phyloP scores from a whole-genome alignment of 2,329 filamentous ascomycete genomes.

The Fusarium brachygibbosum region DNA sequence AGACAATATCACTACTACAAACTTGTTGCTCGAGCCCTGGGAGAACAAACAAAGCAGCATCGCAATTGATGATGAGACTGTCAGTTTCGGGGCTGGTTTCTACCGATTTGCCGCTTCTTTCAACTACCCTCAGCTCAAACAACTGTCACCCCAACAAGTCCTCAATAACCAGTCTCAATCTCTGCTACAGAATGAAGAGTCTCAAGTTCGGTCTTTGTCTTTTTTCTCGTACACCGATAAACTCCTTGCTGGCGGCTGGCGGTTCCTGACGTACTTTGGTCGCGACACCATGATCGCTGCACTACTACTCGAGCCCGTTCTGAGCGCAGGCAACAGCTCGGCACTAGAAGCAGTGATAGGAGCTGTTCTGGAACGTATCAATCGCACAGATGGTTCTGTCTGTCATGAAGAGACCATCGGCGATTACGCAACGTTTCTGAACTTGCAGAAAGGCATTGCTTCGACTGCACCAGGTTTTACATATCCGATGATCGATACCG shows the following conservation, averaged over 20 bases:
- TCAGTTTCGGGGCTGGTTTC: conserved; percentile 64
- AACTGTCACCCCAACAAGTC: conserved; percentile 64
- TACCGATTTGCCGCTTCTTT: conserved; percentile 71
- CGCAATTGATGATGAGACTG: conserved; percentile 56
- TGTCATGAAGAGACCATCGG: conserved; percentile 76
- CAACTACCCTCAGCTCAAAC: conserved; percentile 72
- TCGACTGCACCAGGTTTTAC: conserved; percentile 67
- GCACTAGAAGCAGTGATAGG: conserved; percentile 72
- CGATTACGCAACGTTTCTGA: conserved; percentile 73
- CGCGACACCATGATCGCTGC: conserved; percentile 74
- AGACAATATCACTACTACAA: conserved; percentile 71
- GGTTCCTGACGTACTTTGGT: conserved; percentile 76
- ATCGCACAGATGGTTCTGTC: conserved; percentile 70
- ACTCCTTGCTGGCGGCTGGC: conserved; percentile 73
- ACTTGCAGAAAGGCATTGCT: conserved; percentile 65
- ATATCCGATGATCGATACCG: conserved; percentile 74
- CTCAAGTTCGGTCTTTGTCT: conserved; percentile 56
- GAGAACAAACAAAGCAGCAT: conserved; percentile 40
- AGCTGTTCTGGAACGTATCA: conserved; percentile 71
- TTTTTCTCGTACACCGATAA: conserved; percentile 75
- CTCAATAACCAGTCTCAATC: conserved; percentile 62
- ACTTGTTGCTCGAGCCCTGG: conserved; percentile 61
- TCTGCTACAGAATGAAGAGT: conserved; percentile 57
- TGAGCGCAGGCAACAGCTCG: conserved; percentile 67
- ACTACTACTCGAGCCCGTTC: conserved; percentile 68